These are phyloP conservation scores for Lomentospora prolificans DNA, from an alignment of 2,329 filamentous ascomycete species.

Conservation along the genomic window DNA sequence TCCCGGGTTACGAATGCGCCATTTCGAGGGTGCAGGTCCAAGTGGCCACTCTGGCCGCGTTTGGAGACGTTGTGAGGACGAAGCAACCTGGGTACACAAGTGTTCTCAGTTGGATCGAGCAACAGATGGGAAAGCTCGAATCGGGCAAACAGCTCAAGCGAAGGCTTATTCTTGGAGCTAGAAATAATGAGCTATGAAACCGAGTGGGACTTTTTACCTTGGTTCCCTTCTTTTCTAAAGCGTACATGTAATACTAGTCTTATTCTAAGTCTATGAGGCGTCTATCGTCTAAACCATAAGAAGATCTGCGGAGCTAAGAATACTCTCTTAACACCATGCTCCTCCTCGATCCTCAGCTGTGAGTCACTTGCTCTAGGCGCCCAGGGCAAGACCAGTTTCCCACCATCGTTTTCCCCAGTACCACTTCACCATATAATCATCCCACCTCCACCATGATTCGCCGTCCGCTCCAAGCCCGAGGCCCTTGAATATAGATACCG, in stretches of 20 bases:
- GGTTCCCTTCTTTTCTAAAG: not conserved
- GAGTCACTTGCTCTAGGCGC: not conserved
- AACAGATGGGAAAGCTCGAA: conserved; percentile 25
- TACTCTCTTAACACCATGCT: not conserved
- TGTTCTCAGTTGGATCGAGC: conserved; percentile 60
- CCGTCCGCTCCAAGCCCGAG: conserved; percentile 52
- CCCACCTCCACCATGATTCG: conserved; percentile 61
- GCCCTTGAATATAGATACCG: conserved; percentile 58
- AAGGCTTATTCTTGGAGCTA: not conserved
- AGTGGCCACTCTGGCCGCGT: conserved; percentile 51
- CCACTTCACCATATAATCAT: conserved; percentile 42
- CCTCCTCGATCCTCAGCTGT: not conserved
- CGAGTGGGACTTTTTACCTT: not conserved
- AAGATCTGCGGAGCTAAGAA: not conserved
- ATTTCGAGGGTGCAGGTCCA: conserved; percentile 9
- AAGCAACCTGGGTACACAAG: conserved; percentile 61
- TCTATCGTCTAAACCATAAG: not conserved
- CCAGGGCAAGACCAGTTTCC: conserved; percentile 29
- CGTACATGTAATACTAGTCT: not conserved
- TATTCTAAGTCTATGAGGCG: conserved; percentile 2
- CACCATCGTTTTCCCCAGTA: conserved; percentile 55
- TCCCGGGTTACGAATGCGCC: conserved; percentile 46
- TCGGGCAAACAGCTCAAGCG: not conserved
- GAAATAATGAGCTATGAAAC: not conserved
- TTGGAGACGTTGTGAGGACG: conserved; percentile 53